A percentile compares a stretch with the other conserved stretches of the same genome.
These are phyloP conservation scores for Gremmenia infestans DNA, from an alignment of 2,329 filamentous ascomycete species.

Conservation along the genomic window DNA sequence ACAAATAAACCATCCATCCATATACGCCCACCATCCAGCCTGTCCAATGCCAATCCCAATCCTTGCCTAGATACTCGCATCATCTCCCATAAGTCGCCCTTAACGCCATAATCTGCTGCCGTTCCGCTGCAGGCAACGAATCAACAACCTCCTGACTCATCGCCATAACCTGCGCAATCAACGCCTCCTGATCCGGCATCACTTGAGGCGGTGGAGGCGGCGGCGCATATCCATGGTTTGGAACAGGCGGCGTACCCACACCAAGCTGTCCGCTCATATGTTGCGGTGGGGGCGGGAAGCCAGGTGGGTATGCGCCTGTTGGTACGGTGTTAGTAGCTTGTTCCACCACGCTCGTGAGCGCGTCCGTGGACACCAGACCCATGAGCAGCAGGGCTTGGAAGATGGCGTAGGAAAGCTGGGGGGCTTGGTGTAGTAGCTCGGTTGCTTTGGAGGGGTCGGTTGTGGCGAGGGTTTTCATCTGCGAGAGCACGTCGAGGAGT, in stretches of 20 bases:
- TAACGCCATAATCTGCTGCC: conserved; percentile 74
- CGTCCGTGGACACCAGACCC: conserved; percentile 81
- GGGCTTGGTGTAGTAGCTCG: conserved; percentile 80
- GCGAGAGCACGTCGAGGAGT: conserved; percentile 85
- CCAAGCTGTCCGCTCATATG: conserved; percentile 34
- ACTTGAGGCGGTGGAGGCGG: conserved; percentile 39
- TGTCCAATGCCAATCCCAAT: background rate
- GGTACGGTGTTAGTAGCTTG: conserved; percentile 34
- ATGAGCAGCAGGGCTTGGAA: conserved; percentile 92
- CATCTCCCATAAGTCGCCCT: conserved; percentile 39
- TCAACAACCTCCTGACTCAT: conserved; percentile 79
- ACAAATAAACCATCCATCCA: too few relatives aligned
- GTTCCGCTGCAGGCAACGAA: conserved; percentile 67
- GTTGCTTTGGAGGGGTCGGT: conserved; percentile 78
- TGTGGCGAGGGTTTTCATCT: conserved; percentile 88
- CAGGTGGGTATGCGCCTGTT: conserved; percentile 38
- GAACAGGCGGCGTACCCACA: conserved; percentile 40
- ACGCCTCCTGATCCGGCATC: conserved; percentile 59
- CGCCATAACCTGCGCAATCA: conserved; percentile 76
- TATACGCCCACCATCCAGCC: background rate
- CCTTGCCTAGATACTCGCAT: background rate
- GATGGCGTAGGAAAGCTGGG: conserved; percentile 89
- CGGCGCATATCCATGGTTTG: conserved; percentile 32
- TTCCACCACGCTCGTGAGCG: conserved; percentile 77
- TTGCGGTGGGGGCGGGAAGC: conserved; percentile 35